Evolutionary conservation across 2,329 filamentous ascomycete genomes (phyloP), one percentile per base, ranked within the genome.

Genomic region (Botryotinia calthae): DNA sequence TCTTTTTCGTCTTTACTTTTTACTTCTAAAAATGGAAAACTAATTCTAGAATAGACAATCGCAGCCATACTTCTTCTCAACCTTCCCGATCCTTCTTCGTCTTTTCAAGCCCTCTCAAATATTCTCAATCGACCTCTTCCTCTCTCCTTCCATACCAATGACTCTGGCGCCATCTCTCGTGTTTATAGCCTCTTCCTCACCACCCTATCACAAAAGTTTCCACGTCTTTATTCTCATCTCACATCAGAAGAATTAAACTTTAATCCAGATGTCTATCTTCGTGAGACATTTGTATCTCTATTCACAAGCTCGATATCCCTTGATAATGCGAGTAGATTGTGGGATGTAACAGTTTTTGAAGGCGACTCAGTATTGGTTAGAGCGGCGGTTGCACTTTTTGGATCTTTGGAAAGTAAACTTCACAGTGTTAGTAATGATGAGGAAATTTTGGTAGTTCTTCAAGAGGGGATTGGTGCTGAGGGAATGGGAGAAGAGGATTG

Each of bases 311-410:
- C 87, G 56, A 82, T 93, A 6, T 86, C 87, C 12, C 85, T 94
- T 25, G 93, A 95, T 78, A 87, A 92, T 76, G 91, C 89, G 6
- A 88, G 89, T 1, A 84, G 93, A 2, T 82, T 96, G 20, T 95
- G 92, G 92, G 93, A 97, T 76, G 88, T 95, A 0, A 94, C 93
- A 76, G 89, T 93, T 4, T 94, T 97, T 76, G 93, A 97, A 79
- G 92, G 93, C 40, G 93, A 97, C 76, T 85, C 87, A 1, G 85
- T 93, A 1, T 83, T 95, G 0, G 87, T 95, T 10, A 85, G 92
- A 0, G 91, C 91, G 1, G 91, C 88, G 0, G 90, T 94, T 0
- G 93, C 91, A 0, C 84, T 93, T 28, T 81, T 96, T 31, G 81
- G 82, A 0, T 80, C 81, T 10, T 76, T 89, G 1, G 88, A 90